Conservation (phyloP, 2,329 filamentous ascomycete genomes). For the Capronia epimyces region DNA sequence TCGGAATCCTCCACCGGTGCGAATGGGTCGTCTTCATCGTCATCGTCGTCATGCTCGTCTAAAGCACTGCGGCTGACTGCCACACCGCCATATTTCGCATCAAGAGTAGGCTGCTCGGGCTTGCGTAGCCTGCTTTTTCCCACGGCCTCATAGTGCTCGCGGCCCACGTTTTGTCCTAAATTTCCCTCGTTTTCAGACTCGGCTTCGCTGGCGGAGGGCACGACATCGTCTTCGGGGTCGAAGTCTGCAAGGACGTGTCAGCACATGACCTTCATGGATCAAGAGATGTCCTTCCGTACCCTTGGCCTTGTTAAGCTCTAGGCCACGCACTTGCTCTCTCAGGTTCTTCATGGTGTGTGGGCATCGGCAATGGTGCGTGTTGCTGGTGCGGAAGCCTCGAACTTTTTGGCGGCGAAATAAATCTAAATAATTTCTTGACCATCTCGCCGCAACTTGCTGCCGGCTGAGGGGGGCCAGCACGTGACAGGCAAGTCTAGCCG, state of each 20-base stretch:
- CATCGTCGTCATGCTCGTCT: conserved; percentile 37
- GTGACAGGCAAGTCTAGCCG: conserved; percentile 15
- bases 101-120: conserved; percentile 62
- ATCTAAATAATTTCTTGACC: conserved; percentile 15
- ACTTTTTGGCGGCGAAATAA: background rate
- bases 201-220: conserved; percentile 52
- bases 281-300: conserved; percentile 1
- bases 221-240: conserved; percentile 67
- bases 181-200: conserved; percentile 45
- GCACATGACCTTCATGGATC: background rate
- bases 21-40: conserved; percentile 29
- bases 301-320: conserved; percentile 16
- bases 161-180: conserved; percentile 53
- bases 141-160: conserved; percentile 81
- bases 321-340: conserved; percentile 8
- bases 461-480: background rate
- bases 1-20: conserved; percentile 28
- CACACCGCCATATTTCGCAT: conserved; percentile 71
- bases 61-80: conserved; percentile 63
- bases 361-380: background rate
- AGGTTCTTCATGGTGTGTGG: conserved; percentile 11
- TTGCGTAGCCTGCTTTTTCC: conserved; percentile 81
- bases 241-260: conserved; percentile 54
- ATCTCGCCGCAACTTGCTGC: conserved; percentile 25
- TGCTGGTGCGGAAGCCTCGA: background rate